phyloP scores from a whole-genome alignment of 371 early-diverging fungal species.

The Nematocida minor region DNA sequence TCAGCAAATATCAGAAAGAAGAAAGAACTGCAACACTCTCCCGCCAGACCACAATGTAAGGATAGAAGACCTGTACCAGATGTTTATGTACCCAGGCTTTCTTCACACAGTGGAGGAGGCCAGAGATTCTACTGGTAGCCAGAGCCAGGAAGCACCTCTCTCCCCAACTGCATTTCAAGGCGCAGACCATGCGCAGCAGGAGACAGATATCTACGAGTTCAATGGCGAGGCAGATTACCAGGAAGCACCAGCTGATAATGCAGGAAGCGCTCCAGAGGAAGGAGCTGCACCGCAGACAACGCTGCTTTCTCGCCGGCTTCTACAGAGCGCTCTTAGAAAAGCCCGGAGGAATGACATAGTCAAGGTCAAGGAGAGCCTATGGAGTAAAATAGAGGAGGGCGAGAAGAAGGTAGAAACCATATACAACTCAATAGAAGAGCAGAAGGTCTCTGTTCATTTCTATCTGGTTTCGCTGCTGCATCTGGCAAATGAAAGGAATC shows the following conservation, averaged over 20 bases:
- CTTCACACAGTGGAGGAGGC: slow-evolving; percentile 8
- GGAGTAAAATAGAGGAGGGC: slow-evolving; percentile 26
- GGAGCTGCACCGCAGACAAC: slow-evolving; percentile 12
- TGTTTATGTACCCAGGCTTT: slow-evolving; percentile 46
- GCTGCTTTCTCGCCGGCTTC: slow-evolving; percentile 37
- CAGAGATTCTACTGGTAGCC: background rate
- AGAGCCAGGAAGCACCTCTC: no score
- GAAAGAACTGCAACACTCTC: slow-evolving; percentile 53
- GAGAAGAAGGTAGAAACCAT: slow-evolving; percentile 38
- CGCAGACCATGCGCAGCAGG: background rate
- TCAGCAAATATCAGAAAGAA: slow-evolving; percentile 55
- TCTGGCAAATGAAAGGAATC: slow-evolving; percentile 63
- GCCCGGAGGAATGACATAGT: slow-evolving; percentile 41
- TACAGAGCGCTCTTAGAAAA: slow-evolving; percentile 37
- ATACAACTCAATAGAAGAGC: slow-evolving; percentile 9
- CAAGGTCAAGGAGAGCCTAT: slow-evolving; percentile 24
- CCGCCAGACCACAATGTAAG: slow-evolving; percentile 58
- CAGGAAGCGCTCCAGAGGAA: background rate
- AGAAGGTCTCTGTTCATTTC: slow-evolving; percentile 64
- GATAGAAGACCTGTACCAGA: slow-evolving; percentile 57
- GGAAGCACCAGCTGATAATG: background rate
- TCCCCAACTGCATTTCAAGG: background rate
- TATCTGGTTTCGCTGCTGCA: slow-evolving; percentile 64
- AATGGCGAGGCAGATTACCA: background rate
- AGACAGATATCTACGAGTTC: background rate